These are phyloP conservation scores for Bisporella sp. DNA, from an alignment of 2,329 filamentous ascomycete species.

Conservation along the genomic window DNA sequence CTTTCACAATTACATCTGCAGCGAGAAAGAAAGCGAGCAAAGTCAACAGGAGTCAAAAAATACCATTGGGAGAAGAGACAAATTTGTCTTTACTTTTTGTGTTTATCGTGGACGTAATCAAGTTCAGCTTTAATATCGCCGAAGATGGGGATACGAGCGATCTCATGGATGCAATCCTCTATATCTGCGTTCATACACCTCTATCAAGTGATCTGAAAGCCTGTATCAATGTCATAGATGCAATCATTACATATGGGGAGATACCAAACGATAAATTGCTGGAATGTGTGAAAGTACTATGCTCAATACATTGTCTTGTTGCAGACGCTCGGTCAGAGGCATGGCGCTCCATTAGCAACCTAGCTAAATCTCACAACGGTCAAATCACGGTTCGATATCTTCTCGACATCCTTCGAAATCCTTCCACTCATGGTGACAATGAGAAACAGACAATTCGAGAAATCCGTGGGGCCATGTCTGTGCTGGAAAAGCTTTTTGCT, in stretches of 20 bases:
- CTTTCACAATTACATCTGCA: conserved; percentile 45
- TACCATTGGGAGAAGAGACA: conserved; percentile 45
- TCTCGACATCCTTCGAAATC: conserved; percentile 51
- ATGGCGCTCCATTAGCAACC: conserved; percentile 64
- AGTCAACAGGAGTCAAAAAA: conserved; percentile 32
- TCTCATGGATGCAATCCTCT: conserved; percentile 55
- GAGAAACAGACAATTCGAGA: conserved; percentile 47
- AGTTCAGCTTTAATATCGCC: conserved; percentile 67
- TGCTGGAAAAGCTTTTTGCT: conserved; percentile 55
- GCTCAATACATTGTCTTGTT: conserved; percentile 64
- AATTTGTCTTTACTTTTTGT: conserved; percentile 58
- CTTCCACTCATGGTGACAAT: conserved; percentile 37
- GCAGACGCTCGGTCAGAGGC: conserved; percentile 52
- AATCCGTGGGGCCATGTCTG: conserved; percentile 54
- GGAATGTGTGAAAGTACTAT: conserved; percentile 62
- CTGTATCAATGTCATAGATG: conserved; percentile 62
- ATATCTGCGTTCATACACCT: conserved; percentile 62
- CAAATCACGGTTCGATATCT: conserved; percentile 61
- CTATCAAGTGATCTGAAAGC: conserved; percentile 57
- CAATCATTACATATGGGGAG: conserved; percentile 64
- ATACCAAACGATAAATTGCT: conserved; percentile 57
- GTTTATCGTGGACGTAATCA: conserved; percentile 62
- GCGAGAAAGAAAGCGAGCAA: conserved; percentile 44
- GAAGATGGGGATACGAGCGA: conserved; percentile 53
- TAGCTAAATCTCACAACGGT: conserved; percentile 68